Conservation (phyloP, 768 basidiomycete genomes). For the Clitopilus hobsonii region DNA sequence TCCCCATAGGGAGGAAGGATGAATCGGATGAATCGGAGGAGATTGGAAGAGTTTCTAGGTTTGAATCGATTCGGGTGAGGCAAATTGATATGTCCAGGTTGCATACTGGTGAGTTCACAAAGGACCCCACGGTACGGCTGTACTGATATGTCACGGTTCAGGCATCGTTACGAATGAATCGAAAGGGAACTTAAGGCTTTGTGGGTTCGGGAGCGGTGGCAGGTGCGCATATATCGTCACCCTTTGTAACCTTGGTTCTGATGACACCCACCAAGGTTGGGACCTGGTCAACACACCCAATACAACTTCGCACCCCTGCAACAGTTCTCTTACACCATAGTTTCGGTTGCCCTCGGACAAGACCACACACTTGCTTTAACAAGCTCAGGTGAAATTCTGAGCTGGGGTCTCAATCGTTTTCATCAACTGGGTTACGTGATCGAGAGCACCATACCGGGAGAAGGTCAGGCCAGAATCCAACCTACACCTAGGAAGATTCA, state of each 20-base stretch:
- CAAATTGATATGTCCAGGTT: slow-evolving; percentile 81
- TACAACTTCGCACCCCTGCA: slow-evolving; percentile 60
- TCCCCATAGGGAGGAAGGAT: slow-evolving; percentile 43
- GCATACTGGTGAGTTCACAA: slow-evolving; percentile 66
- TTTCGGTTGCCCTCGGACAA: slow-evolving; percentile 79
- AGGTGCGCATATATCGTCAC: slow-evolving; percentile 41
- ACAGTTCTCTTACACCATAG: slow-evolving; percentile 51
- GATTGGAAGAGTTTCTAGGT: slow-evolving; percentile 37
- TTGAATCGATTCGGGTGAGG: slow-evolving; percentile 58
- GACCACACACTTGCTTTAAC: slow-evolving; percentile 93
- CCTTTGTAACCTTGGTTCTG: not conserved
- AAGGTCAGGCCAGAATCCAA: slow-evolving; percentile 54
- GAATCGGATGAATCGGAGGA: slow-evolving; percentile 17
- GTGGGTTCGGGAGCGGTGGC: slow-evolving; percentile 88
- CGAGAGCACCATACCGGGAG: slow-evolving; percentile 38
- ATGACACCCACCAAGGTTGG: slow-evolving; percentile 44
- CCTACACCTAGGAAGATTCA: slow-evolving; percentile 67
- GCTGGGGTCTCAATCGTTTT: slow-evolving; percentile 90
- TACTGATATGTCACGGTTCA: slow-evolving; percentile 14
- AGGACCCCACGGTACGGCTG: too few relatives aligned
- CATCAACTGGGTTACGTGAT: slow-evolving; percentile 84
- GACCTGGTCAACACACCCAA: slow-evolving; percentile 74
- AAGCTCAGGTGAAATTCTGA: slow-evolving; percentile 73
- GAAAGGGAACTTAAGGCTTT: slow-evolving; percentile 71
- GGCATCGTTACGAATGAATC: slow-evolving; percentile 69